These are phyloP conservation scores for Fusarium pseudoanthophilum DNA, from an alignment of 2,329 filamentous ascomycete species.

Conservation along the genomic window DNA sequence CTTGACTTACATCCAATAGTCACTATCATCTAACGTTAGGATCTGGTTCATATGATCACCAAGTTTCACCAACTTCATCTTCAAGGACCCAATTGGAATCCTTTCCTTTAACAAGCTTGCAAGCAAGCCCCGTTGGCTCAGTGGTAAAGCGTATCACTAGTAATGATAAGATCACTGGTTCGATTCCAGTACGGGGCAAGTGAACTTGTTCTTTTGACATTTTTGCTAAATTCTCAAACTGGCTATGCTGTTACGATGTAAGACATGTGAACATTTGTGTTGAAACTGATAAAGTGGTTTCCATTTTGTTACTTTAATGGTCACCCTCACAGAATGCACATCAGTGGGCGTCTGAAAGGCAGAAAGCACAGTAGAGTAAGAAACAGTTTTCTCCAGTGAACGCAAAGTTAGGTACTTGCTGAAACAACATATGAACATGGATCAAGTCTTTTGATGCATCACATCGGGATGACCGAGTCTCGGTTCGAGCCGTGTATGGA, in stretches of 20 bases:
- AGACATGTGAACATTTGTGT: not conserved
- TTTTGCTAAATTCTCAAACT: not conserved
- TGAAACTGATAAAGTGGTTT: not conserved
- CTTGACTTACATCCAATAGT: not conserved
- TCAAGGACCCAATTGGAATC: accelerated
- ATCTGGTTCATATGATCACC: not conserved
- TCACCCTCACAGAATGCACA: not conserved
- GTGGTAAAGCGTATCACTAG: slow-evolving; percentile 41
- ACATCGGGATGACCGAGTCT: not conserved
- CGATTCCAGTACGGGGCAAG: slow-evolving; percentile 37
- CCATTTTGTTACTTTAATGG: not conserved
- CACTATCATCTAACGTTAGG: no score
- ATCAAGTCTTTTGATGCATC: not conserved
- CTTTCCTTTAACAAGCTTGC: not conserved
- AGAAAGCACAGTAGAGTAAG: not conserved
- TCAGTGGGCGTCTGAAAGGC: no score
- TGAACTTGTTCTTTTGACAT: not conserved
- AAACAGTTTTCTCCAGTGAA: no score
- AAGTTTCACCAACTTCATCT: not conserved
- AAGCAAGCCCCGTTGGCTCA: slow-evolving; percentile 35
- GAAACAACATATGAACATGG: not conserved
- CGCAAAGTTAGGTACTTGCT: not conserved
- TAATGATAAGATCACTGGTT: slow-evolving; percentile 39
- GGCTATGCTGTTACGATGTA: not conserved
- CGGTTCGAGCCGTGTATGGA: not conserved